A percentile compares a stretch with the other conserved stretches of the same genome.
These are phyloP conservation scores for Babesia ovata DNA, from an alignment of 169 alveolate genomes.

Conservation along the genomic window DNA sequence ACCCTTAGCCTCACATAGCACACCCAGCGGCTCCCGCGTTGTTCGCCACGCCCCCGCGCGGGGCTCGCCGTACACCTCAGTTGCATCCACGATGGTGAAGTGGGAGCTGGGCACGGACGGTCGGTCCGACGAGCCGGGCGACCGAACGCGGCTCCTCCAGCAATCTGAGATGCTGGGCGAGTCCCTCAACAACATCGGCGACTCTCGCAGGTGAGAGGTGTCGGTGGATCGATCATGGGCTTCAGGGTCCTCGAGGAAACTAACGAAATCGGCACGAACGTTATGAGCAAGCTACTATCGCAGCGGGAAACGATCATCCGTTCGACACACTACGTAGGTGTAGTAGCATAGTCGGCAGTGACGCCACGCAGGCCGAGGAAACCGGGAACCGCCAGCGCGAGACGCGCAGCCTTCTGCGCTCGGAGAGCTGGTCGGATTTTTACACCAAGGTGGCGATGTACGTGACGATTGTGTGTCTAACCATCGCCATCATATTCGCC, in stretches of 20 bases:
- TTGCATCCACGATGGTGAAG: constrained; percentile 1
- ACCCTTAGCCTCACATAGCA: background rate
- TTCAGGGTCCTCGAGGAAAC: constrained; percentile 59
- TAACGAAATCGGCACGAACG: constrained; percentile 61
- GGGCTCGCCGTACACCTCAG: constrained; percentile 3
- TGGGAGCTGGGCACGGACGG: constrained; percentile 27
- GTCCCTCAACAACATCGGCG: constrained; percentile 29
- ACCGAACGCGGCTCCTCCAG: constrained; percentile 51
- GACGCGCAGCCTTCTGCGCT: constrained; percentile 48
- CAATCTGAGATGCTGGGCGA: constrained; percentile 58
- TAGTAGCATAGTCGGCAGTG: background rate
- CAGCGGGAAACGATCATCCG: constrained; percentile 67
- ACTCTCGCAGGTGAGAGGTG: constrained; percentile 52
- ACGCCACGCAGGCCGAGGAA: constrained; percentile 19
- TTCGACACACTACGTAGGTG: constrained; percentile 56
- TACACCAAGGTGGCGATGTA: constrained; percentile 63
- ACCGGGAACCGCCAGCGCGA: constrained; percentile 58
- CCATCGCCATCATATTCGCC: constrained; percentile 49
- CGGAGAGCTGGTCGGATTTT: constrained; percentile 66
- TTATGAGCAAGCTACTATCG: constrained; percentile 60
- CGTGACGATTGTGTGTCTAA: constrained; percentile 49
- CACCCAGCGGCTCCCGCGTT: background rate
- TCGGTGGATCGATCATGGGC: background rate
- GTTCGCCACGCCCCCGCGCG: background rate
- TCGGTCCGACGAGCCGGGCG: constrained; percentile 51